A percentile compares a stretch with the other conserved stretches of the same genome.
phyloP scores from a whole-genome alignment of 2,329 filamentous ascomycete genomes.

The Neocucurbitaria cava region DNA sequence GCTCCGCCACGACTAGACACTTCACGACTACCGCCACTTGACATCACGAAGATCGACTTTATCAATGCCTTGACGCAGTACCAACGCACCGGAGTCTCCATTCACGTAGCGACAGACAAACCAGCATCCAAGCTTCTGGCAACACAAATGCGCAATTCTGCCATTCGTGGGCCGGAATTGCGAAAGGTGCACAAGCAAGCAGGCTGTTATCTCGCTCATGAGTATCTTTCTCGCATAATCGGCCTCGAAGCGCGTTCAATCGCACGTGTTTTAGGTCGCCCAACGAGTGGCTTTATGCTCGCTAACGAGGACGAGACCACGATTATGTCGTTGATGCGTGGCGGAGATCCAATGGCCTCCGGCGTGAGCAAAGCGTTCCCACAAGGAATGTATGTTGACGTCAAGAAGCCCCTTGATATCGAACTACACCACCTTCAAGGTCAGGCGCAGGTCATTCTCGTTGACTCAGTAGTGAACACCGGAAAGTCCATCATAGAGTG shows the following conservation, averaged over 20 bases:
- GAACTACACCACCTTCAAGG: slow-evolving; percentile 50
- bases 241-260: slow-evolving; percentile 60
- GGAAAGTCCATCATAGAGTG: slow-evolving; percentile 61
- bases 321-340: slow-evolving; percentile 69
- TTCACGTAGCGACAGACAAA: slow-evolving; percentile 51
- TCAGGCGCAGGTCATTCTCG: slow-evolving; percentile 57
- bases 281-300: slow-evolving; percentile 56
- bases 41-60: slow-evolving; percentile 42
- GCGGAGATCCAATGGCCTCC: slow-evolving; percentile 67
- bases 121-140: slow-evolving; percentile 59
- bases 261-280: slow-evolving; percentile 59
- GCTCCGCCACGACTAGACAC: slow-evolving; percentile 53
- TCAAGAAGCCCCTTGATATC: slow-evolving; percentile 52
- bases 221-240: slow-evolving; percentile 56
- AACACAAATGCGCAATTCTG: slow-evolving; percentile 61
- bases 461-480: slow-evolving; percentile 68
- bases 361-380: slow-evolving; percentile 64
- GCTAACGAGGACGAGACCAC: slow-evolving; percentile 56
- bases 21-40: slow-evolving; percentile 52
- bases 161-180: slow-evolving; percentile 54
- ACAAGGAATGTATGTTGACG: slow-evolving; percentile 60
- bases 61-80: slow-evolving; percentile 12
- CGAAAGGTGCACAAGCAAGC: slow-evolving; percentile 57
- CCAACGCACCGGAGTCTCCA: slow-evolving; percentile 25
- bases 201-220: slow-evolving; percentile 62